phyloP scores from a whole-genome alignment of 2,329 filamentous ascomycete genomes.

The Cladophialophora psammophila region DNA sequence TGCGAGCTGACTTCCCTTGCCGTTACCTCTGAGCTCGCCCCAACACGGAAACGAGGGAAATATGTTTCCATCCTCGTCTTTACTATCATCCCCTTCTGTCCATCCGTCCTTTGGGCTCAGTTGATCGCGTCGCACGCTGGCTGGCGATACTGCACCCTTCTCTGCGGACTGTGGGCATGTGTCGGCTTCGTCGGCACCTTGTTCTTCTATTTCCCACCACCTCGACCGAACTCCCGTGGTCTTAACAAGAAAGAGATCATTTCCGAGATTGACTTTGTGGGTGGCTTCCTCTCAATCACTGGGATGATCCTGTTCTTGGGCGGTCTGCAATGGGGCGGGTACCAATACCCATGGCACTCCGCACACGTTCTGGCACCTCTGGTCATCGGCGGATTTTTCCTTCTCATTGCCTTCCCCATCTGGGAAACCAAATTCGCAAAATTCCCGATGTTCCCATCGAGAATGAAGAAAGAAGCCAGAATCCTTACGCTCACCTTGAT shows the following conservation, averaged over 20 bases:
- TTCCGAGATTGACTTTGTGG: constrained; percentile 59
- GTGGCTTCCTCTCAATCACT: constrained; percentile 57
- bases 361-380: constrained; percentile 57
- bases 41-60: constrained; percentile 68
- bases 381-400: constrained; percentile 52
- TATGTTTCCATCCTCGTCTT: constrained; percentile 68
- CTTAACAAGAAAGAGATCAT: constrained; percentile 48
- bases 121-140: constrained; percentile 57
- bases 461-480: constrained; percentile 56
- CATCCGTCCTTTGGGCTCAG: constrained; percentile 68
- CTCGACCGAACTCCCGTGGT: constrained; percentile 48
- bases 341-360: constrained; percentile 54
- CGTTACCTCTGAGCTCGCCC: constrained; percentile 72
- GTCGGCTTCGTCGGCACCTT: constrained; percentile 52
- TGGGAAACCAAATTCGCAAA: constrained; percentile 57
- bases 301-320: constrained; percentile 58
- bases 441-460: constrained; percentile 56
- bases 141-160: constrained; percentile 55
- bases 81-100: constrained; percentile 68
- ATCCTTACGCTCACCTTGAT: constrained; percentile 62
- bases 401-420: constrained; percentile 52
- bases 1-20: constrained; percentile 73
- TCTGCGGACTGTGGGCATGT: constrained; percentile 53
- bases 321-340: constrained; percentile 59
- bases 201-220: constrained; percentile 56